Base-by-base conservation (phyloP, 108 stramenopile genomes). In the Cyclotella atomus region DNA sequence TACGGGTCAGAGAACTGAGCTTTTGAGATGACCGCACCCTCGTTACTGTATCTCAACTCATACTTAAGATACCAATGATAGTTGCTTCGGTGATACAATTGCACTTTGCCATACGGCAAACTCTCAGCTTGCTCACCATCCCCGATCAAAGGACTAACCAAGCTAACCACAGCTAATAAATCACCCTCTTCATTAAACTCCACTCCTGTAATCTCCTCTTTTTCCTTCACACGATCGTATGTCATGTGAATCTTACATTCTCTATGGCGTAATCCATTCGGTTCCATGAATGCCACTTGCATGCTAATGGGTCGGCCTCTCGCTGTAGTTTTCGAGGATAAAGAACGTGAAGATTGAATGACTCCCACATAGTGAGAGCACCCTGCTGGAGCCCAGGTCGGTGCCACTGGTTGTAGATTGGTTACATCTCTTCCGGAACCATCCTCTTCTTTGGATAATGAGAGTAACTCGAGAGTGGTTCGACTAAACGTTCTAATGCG, bases 31-130 rank as follows among this genome's bases (percentile, higher is more conserved):
- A 74, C 33, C 20, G 67, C 63, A 44, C 47, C 1, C 3, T n/a
- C 43, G 21, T 46, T 63, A 41, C 72, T 55, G 65, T 77, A 92
- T 15, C 70, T 55, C 33, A 93, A 38, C 69, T 96, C 95, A 59
- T 85, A 82, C 76, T 96, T 96, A 56, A 93, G 77, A 59, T 96
- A 96, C 95, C 95, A 96, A 59, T 96, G 95, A 75, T 92, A 96
- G 70, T 96, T 96, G 70, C 76, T 82, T 54, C 91, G 74, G 75
- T 96, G 92, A 86, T 89, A 96, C 24, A 96, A 57, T 60, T 96
- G 95, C 17, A 96, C 49, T 36, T 90, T 91, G 23, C 88, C 84
- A 45, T 82, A 82, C 36, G 47, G 49, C 49, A 45, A 30, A 21
- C 6, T 30, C 4, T 29, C 17, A 2, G 45, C 29, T 65, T 36